Base-by-base conservation (phyloP, 2,329 filamentous ascomycete genomes). In the Chaetomiaceae sp. region DNA sequence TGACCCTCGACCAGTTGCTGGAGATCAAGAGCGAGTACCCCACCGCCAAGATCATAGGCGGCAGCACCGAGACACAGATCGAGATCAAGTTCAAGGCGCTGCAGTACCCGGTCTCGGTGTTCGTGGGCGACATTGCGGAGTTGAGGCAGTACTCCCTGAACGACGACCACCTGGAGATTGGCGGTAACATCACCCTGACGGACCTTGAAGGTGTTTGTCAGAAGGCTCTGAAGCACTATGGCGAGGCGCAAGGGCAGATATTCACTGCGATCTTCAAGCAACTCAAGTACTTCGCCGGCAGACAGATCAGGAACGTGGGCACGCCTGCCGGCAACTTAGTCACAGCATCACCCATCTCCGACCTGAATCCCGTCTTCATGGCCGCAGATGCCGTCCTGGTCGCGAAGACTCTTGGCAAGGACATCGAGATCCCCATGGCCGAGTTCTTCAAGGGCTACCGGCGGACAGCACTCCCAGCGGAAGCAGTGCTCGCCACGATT, bases 11-110 rank as follows among this genome's bases (percentile, higher is more conserved):
- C 32, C 90, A 98, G 62, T 72, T 98, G 14, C 75, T 97, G 14
- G 85, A 95, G 62, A 95, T 98, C 68, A 97, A 97, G 71, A 82
- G 75, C 58, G 81, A 78, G 0, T 84, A 88, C 56, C 91, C 91
- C 0, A 81, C 83, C 20, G 88, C 91, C 4, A 98, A 97, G 66
- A 81, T 98, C 51, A 95, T 98, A 51, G 91, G 89, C 40, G 93
- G 93, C 51, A 95, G 89, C 63, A 95, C 90, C 2, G 93, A 98
- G 66, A 97, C 91, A 0, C 93, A 97, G 66, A 97, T 98, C 50
- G 93, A 98, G 68, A 86, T 94, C 69, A 96, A 95, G 67, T 97
- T 98, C 77, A 97, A 97, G 70, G 88, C 84, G 1, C 79, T 95
- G 73, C 79, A 89, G 58, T 97, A 97, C 62, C 84, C 84, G 4